These are phyloP conservation scores for Schizothecium vesticola DNA, from an alignment of 495 filamentous ascomycete species.

Conservation along the genomic window DNA sequence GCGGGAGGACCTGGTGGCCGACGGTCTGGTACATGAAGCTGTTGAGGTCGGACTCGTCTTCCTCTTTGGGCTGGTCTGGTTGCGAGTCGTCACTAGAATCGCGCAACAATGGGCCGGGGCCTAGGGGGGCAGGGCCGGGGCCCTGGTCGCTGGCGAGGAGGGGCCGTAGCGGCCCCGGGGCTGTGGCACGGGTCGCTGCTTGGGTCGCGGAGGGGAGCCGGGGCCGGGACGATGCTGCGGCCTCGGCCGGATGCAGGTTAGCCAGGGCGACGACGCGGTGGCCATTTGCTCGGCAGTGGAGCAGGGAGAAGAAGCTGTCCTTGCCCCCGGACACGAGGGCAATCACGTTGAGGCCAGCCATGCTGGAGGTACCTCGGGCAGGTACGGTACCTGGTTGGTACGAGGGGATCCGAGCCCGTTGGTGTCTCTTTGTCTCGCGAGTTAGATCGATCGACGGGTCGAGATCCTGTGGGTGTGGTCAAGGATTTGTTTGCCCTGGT, in stretches of 20 bases:
- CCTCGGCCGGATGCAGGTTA: slow-evolving; percentile 65
- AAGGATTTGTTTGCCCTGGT: neutral
- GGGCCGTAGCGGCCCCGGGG: neutral
- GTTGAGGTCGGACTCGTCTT: slow-evolving; percentile 67
- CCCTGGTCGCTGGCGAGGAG: neutral
- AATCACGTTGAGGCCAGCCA: slow-evolving; percentile 65
- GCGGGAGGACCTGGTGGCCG: slow-evolving; percentile 78
- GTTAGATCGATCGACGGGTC: neutral
- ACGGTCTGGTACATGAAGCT: slow-evolving; percentile 99
- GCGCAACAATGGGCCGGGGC: too few species aligned
- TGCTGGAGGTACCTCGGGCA: neutral
- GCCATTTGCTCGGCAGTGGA: slow-evolving; percentile 82
- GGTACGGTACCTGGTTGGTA: neutral
- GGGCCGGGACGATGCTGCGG: slow-evolving; percentile 5
- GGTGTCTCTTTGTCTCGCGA: neutral
- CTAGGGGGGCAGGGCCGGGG: neutral
- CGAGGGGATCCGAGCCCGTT: neutral
- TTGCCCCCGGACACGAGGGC: slow-evolving; percentile 94
- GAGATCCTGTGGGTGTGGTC: neutral
- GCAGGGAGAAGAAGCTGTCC: slow-evolving; percentile 88
- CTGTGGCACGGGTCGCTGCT: slow-evolving; percentile 16
- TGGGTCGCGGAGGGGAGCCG: neutral
- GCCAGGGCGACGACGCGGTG: slow-evolving; percentile 83
- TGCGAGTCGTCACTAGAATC: neutral
- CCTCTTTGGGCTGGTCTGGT: slow-evolving; percentile 8